phyloP scores from a whole-genome alignment of 495 filamentous ascomycete species.

The Cairneyella variabilis region DNA sequence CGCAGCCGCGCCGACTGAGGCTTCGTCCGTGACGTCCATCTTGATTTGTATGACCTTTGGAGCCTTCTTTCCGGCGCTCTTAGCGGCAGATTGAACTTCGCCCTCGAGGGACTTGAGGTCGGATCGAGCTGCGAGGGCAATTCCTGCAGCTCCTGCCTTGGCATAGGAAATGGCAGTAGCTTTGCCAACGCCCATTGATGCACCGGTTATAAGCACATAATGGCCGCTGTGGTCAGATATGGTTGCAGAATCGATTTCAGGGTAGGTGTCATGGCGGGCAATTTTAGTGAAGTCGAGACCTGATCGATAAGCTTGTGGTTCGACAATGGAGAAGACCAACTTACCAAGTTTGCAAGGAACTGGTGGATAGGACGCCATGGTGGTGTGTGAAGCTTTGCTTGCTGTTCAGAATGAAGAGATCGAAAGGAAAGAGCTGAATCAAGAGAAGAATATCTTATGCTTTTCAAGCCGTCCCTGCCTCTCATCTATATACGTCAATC shows the following conservation, averaged over 20 bases:
- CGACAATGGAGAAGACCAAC: too few species aligned
- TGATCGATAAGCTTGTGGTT: too few species aligned
- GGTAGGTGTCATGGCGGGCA: slow-evolving; percentile 41
- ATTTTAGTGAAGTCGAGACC: slow-evolving; percentile 11
- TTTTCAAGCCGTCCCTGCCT: too few species aligned
- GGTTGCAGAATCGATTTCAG: slow-evolving; percentile 40
- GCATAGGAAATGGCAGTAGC: slow-evolving; percentile 42
- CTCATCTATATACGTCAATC: too few species aligned
- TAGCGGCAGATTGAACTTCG: slow-evolving; percentile 36
- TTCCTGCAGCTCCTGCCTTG: slow-evolving; percentile 33
- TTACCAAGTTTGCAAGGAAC: too few species aligned
- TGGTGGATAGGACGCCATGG: too few species aligned
- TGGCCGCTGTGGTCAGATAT: slow-evolving; percentile 17
- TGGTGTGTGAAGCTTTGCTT: too few species aligned
- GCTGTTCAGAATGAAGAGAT: too few species aligned
- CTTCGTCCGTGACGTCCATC: slow-evolving; percentile 40
- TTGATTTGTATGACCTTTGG: slow-evolving; percentile 30
- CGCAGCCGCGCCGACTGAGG: slow-evolving; percentile 35
- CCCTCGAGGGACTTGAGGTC: slow-evolving; percentile 27
- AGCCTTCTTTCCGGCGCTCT: slow-evolving; percentile 27
- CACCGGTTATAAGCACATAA: slow-evolving; percentile 45
- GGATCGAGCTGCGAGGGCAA: slow-evolving; percentile 42
- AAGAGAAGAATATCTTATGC: too few species aligned
- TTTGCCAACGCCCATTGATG: slow-evolving; percentile 45
- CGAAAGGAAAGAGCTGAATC: too few species aligned